These are phyloP conservation scores for Chytriomyces sp. DNA, from an alignment of 192 early-diverging fungal genomes.

Conservation along the genomic window DNA sequence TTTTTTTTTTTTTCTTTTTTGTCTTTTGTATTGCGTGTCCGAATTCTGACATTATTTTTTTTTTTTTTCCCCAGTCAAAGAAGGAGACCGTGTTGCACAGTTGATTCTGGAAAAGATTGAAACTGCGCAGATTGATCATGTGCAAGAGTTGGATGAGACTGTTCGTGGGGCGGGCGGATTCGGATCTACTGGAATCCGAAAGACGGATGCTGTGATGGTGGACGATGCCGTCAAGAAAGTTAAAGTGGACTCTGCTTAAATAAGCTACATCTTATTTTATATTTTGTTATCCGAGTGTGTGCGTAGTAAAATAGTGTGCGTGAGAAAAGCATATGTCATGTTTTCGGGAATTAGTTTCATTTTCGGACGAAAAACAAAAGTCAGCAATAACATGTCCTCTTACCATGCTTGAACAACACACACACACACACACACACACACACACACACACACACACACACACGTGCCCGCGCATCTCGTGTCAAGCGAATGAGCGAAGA, in stretches of 20 bases:
- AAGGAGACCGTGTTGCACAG: slow-evolving; percentile 96
- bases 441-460: too few relatives aligned
- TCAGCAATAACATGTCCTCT: too few relatives aligned
- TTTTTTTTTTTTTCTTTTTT: slow-evolving; percentile 6
- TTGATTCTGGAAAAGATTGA: slow-evolving; percentile 86
- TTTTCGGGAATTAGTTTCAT: too few relatives aligned
- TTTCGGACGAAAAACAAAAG: too few relatives aligned
- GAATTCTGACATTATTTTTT: background rate
- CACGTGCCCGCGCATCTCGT: too few relatives aligned
- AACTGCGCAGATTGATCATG: slow-evolving; percentile 79
- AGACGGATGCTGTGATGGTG: background rate
- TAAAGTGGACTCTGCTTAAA: slow-evolving; percentile 9
- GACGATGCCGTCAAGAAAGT: slow-evolving; percentile 18
- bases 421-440: too few relatives aligned
- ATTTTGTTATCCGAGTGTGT: background rate
- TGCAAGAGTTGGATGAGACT: slow-evolving; percentile 61
- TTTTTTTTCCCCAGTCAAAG: slow-evolving; percentile 58
- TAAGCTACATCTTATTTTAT: background rate
- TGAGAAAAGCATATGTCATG: too few relatives aligned
- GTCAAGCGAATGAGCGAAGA: too few relatives aligned
- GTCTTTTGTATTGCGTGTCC: too few relatives aligned
- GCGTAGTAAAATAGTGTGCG: background rate
- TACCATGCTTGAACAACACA: too few relatives aligned
- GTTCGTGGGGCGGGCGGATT: slow-evolving; percentile 59
- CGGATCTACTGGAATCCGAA: slow-evolving; percentile 56